These are phyloP conservation scores for Dipteronia sinensis DNA, from an alignment of 345 rosid genomes.

Conservation along the genomic window DNA sequence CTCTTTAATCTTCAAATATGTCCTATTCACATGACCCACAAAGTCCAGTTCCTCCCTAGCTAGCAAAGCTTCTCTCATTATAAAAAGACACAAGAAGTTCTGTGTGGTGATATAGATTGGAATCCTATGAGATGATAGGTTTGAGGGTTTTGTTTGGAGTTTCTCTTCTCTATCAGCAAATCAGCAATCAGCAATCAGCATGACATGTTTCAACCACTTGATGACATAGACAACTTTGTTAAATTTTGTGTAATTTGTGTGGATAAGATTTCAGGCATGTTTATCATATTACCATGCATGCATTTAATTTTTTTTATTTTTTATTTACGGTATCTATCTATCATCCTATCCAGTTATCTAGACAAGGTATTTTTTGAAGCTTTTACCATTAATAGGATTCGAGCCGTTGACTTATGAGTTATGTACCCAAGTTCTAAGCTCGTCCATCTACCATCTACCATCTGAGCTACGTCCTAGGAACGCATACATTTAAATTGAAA, in stretches of 20 bases:
- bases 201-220: conserved; percentile 23
- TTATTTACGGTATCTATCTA: too few species aligned
- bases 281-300: conserved; percentile 7
- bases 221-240: conserved; percentile 26
- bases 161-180: not conserved
- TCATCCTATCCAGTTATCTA: too few species aligned
- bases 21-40: conserved; percentile 30
- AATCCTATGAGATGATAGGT: conserved; percentile 57
- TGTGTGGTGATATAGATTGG: conserved; percentile 37
- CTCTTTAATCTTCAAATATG: conserved; percentile 19
- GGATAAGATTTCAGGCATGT: conserved; percentile 33
- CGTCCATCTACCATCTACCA: too few species aligned
- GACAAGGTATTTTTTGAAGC: too few species aligned
- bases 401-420: too few species aligned
- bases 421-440: too few species aligned
- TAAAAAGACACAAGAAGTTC: conserved; percentile 30
- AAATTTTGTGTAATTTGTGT: not conserved
- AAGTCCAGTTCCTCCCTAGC: conserved; percentile 4
- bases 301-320: too few species aligned
- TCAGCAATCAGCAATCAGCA: not conserved
- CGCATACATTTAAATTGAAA: too few species aligned
- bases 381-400: too few species aligned
- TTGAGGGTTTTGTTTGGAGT: conserved; percentile 15
- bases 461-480: too few species aligned
- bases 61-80: conserved; percentile 24